A percentile compares a stretch with the other conserved stretches of the same genome.
phyloP scores from a whole-genome alignment of 1,284 basidiomycete species.

The Termitomyces sp. region DNA sequence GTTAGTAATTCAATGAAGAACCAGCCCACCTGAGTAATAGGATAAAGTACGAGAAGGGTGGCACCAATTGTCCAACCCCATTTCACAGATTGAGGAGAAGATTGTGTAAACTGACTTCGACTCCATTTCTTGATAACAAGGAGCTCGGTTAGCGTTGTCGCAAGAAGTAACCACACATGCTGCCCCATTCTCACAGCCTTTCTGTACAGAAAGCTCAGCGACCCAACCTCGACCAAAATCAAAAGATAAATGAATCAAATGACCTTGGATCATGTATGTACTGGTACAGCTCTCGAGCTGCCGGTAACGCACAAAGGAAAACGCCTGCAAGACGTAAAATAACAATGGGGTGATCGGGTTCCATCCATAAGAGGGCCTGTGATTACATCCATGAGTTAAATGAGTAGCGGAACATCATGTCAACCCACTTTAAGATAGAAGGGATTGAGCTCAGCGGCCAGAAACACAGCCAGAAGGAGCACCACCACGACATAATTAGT shows the following conservation, averaged over 20 bases:
- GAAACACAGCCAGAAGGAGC: conserved; percentile 69
- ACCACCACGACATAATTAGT: conserved; percentile 72
- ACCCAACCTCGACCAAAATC: not conserved
- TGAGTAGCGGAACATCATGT: conserved; percentile 6
- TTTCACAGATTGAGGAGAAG: conserved; percentile 58
- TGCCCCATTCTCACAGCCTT: conserved; percentile 80
- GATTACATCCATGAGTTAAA: not conserved
- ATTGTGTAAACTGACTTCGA: conserved; percentile 60
- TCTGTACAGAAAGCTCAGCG: conserved; percentile 31
- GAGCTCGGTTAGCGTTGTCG: conserved; percentile 74
- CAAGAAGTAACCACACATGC: conserved; percentile 78
- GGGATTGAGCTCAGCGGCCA: conserved; percentile 78
- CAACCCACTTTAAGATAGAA: conserved; percentile 72
- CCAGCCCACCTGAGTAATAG: conserved; percentile 51
- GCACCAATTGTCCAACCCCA: conserved; percentile 60
- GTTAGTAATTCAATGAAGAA: not conserved
- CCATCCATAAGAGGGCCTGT: conserved; percentile 78
- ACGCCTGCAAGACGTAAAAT: conserved; percentile 69
- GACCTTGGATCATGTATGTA: conserved; percentile 77
- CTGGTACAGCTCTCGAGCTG: conserved; percentile 73
- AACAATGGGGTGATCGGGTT: conserved; percentile 79
- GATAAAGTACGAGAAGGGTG: conserved; percentile 60
- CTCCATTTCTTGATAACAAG: conserved; percentile 76
- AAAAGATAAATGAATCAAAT: not conserved
- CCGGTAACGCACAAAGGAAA: conserved; percentile 78